Evolutionary conservation across 2,329 filamentous ascomycete genomes (phyloP), one percentile per base, ranked within the genome.

Genomic region (Alternaria sp.): DNA sequence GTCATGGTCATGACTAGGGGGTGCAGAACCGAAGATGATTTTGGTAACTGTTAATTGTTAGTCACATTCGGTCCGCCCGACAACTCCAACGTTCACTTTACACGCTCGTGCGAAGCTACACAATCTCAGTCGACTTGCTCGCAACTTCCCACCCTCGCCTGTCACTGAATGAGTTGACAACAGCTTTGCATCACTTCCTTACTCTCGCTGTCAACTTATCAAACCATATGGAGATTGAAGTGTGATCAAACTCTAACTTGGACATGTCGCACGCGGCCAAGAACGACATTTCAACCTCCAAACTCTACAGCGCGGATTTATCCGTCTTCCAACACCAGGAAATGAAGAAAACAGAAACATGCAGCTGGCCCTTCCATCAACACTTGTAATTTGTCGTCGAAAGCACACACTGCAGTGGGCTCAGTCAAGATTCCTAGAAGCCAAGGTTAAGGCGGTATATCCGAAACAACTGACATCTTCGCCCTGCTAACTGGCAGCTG

Each of bases 401-500:
- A 28, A 50, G 25, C 25, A 30, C 12, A 50, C 9, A n/a, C 25
- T 21, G n/a, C 11, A 49, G 13, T 17, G 25, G 17, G 12, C n/a
- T 28, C 26, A 30, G 46, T 30, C 25, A 30, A 28, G 11, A 10
- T 2, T 11, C 25, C 36, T 53, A 15, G 17, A 15, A 11, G 30
- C 36, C 25, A 19, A 9, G 13, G 45, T 26, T 28, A 44, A 19
- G 19, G 19, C 17, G 19, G 40, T 43, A 21, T 61, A 55, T 45
- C 49, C 45, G 46, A 65, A 61, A 61, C 58, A 36, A 43, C 43
- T 47, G 26, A 46, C 44, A 50, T 58, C 46, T 45, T 49, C 49
- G 59, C 59, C 17, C 55, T 44, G 56, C 43, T 52, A 26, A 52
- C 59, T 62, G 60, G 65, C 63, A 66, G 56, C 50, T 65, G 65